phyloP scores from a whole-genome alignment of 257 asterid species.

The Solanum clarkiae region DNA sequence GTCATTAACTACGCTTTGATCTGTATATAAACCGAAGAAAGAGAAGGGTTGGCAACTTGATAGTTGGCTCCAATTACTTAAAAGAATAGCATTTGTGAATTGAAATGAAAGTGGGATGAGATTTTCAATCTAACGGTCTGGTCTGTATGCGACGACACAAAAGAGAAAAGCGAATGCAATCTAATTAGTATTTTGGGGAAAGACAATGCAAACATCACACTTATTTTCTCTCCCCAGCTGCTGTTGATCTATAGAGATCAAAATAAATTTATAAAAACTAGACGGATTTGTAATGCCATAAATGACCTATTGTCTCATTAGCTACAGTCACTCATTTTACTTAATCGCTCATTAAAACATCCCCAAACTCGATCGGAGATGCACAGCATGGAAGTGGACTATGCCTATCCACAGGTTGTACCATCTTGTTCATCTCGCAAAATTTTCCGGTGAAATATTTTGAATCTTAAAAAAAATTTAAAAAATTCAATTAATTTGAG shows the following conservation, averaged over 20 bases:
- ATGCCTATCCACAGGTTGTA: background rate
- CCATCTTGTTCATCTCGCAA: background rate
- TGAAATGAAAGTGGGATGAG: background rate
- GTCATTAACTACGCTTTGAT: background rate
- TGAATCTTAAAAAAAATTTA: no score
- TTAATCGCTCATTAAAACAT: background rate
- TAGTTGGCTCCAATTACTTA: background rate
- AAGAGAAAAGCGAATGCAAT: background rate
- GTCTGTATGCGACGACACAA: background rate
- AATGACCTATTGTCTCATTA: background rate
- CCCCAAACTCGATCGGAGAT: background rate
- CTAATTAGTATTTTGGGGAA: background rate
- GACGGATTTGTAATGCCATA: background rate
- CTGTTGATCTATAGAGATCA: background rate
- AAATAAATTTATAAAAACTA: background rate
- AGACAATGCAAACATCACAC: background rate
- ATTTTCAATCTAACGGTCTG: background rate
- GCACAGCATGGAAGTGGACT: background rate
- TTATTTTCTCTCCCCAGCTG: background rate
- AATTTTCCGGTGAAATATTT: background rate
- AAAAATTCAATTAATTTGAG: no score
- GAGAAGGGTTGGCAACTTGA: background rate
- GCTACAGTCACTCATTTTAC: background rate
- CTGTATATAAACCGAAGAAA: background rate
- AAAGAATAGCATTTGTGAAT: background rate